phyloP scores from a whole-genome alignment of 495 filamentous ascomycete species.

The Tetracladium setigerum region DNA sequence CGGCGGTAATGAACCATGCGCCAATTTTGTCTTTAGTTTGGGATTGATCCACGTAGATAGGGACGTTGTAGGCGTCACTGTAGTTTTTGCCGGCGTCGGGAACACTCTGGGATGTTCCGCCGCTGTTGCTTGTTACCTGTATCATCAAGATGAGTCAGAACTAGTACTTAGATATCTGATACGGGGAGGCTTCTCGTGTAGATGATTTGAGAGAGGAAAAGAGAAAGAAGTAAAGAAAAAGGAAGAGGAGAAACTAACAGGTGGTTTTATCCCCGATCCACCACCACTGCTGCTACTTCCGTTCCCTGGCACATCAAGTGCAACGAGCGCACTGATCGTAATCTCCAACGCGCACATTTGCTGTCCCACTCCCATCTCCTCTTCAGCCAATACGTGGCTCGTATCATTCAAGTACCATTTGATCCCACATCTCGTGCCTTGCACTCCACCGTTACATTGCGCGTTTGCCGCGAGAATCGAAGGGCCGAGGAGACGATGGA shows the following conservation, averaged over 20 bases:
- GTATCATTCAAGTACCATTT: constrained; percentile 55
- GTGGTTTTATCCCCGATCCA: too few species aligned
- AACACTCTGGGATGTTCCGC: constrained; percentile 69
- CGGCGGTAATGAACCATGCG: constrained; percentile 50
- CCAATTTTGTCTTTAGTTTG: constrained; percentile 48
- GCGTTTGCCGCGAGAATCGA: constrained; percentile 60
- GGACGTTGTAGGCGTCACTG: neutral
- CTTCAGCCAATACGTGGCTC: constrained; percentile 42
- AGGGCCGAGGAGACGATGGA: constrained; percentile 53
- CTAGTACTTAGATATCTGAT: too few species aligned
- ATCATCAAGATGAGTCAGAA: too few species aligned
- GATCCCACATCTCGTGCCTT: constrained; percentile 55
- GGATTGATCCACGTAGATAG: constrained; percentile 22
- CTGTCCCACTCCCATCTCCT: constrained; percentile 51
- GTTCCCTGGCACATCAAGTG: constrained; percentile 15
- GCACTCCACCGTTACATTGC: constrained; percentile 56
- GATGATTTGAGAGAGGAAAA: too few species aligned
- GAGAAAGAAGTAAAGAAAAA: too few species aligned
- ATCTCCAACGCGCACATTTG: constrained; percentile 65
- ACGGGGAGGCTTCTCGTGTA: too few species aligned
- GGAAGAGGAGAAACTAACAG: too few species aligned
- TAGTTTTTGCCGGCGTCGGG: constrained; percentile 53
- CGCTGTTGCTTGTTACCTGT: constrained; percentile 57
- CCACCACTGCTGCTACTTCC: constrained; percentile 41
- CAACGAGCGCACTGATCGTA: constrained; percentile 46